Conservation (phyloP, 2,329 filamentous ascomycete species). For the Triangularia setosa region DNA sequence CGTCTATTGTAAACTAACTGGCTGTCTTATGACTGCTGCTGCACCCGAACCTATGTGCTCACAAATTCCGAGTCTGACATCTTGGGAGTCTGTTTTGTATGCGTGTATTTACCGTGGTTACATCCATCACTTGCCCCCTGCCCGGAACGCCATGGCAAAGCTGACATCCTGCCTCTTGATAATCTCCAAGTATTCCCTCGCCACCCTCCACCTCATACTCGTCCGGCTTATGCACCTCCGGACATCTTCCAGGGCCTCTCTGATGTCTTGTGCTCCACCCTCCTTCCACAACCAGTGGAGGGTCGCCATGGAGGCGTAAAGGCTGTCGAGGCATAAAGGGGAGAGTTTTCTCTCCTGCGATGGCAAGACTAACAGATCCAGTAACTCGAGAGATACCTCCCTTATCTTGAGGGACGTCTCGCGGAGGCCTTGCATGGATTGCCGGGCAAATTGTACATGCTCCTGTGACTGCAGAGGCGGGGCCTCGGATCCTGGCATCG, state of each 20-base stretch:
- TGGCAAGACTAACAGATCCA: slow-evolving; percentile 23
- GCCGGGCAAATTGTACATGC: slow-evolving; percentile 31
- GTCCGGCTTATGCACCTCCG: slow-evolving; percentile 30
- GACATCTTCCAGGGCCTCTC: slow-evolving; percentile 30
- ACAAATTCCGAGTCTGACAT: too few relatives aligned
- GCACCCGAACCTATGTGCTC: too few relatives aligned
- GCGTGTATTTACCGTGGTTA: neutral
- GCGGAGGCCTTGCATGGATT: slow-evolving; percentile 33
- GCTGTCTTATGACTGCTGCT: too few relatives aligned
- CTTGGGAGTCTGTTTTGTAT: too few relatives aligned
- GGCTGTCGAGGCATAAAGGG: slow-evolving; percentile 35
- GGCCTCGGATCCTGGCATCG: slow-evolving; percentile 20
- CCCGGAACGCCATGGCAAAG: slow-evolving; percentile 15
- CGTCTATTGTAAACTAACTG: too few relatives aligned
- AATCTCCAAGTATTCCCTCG: slow-evolving; percentile 35
- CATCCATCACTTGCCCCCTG: neutral
- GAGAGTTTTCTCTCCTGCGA: slow-evolving; percentile 30
- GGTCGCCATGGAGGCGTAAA: slow-evolving; percentile 37
- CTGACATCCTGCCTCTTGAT: slow-evolving; percentile 35
- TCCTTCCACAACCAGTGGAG: slow-evolving; percentile 38
- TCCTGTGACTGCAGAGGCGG: slow-evolving; percentile 35
- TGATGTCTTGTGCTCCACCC: slow-evolving; percentile 31
- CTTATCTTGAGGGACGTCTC: slow-evolving; percentile 29
- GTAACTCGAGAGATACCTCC: slow-evolving; percentile 29
- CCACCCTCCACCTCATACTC: slow-evolving; percentile 34